A percentile compares a stretch with the other conserved stretches of the same genome.
phyloP scores from a whole-genome alignment of 1,139 yeast genomes.

The Candida pseudoviswanathii region DNA sequence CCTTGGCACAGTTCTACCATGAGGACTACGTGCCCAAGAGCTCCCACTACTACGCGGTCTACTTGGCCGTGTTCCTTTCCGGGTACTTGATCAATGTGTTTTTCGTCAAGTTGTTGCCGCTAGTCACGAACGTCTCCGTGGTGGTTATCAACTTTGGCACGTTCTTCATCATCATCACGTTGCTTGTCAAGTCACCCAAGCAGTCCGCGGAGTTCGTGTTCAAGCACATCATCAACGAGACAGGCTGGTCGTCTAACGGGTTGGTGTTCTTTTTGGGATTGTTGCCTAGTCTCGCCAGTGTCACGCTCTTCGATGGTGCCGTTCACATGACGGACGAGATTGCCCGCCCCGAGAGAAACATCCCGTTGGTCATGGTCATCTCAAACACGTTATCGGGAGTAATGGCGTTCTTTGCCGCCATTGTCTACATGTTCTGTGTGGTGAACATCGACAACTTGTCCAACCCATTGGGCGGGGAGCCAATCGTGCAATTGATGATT shows the following conservation, averaged over 20 bases:
- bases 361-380: conserved; percentile 31
- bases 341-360: conserved; percentile 27
- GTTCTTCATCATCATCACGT: conserved; percentile 26
- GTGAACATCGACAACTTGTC: conserved; percentile 20
- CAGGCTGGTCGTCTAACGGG: conserved; percentile 32
- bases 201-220: conserved; percentile 27
- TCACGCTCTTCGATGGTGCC: conserved; percentile 30
- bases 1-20: conserved; percentile 38
- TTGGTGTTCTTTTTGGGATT: conserved; percentile 31
- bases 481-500: conserved; percentile 30
- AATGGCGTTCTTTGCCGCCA: conserved; percentile 24
- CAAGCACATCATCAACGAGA: conserved; percentile 24
- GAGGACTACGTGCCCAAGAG: conserved; percentile 23
- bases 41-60: conserved; percentile 28
- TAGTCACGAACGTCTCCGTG: conserved; percentile 21
- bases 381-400: conserved; percentile 25
- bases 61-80: conserved; percentile 19
- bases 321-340: conserved; percentile 36
- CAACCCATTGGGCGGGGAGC: conserved; percentile 30
- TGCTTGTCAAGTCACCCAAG: conserved; percentile 27
- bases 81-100: conserved; percentile 25
- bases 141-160: conserved; percentile 27
- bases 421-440: conserved; percentile 31
- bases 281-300: conserved; percentile 30
- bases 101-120: conserved; percentile 21